These are phyloP conservation scores for Boletus subcaerulescens DNA, from an alignment of 768 basidiomycete species.

Conservation along the genomic window DNA sequence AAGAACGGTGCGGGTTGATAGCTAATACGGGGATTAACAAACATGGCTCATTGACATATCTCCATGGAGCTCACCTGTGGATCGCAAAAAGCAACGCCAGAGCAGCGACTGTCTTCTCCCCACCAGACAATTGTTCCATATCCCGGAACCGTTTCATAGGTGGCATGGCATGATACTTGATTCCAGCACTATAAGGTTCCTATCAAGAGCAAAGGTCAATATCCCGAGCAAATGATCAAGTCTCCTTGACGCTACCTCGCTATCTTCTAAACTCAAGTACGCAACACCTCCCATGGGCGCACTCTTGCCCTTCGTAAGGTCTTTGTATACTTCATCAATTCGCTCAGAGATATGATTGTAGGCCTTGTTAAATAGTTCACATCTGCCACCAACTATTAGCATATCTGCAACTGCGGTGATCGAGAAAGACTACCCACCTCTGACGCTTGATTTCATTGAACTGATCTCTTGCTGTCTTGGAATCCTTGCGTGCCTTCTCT, in stretches of 20 bases:
- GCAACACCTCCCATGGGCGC: slow-evolving; percentile 95
- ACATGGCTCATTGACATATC: neutral
- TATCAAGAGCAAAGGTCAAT: slow-evolving; percentile 26
- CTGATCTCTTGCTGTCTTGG: slow-evolving; percentile 84
- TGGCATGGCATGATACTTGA: slow-evolving; percentile 99
- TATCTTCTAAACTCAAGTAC: slow-evolving; percentile 94
- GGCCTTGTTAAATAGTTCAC: slow-evolving; percentile 91
- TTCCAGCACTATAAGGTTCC: slow-evolving; percentile 84
- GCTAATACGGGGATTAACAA: slow-evolving; percentile 38
- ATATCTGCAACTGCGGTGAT: neutral
- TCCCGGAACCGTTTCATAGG: slow-evolving; percentile 99
- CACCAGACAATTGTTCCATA: slow-evolving; percentile 98
- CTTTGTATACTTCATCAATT: slow-evolving; percentile 96
- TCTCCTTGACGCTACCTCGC: slow-evolving; percentile 61
- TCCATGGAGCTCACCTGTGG: slow-evolving; percentile 60
- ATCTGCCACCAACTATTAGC: slow-evolving; percentile 32
- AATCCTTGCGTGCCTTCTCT: slow-evolving; percentile 86
- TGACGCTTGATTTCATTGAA: slow-evolving; percentile 85
- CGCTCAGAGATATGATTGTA: slow-evolving; percentile 94
- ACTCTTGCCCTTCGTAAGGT: slow-evolving; percentile 92
- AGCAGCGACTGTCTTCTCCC: slow-evolving; percentile 98
- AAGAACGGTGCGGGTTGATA: slow-evolving; percentile 98
- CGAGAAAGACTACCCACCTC: slow-evolving; percentile 46
- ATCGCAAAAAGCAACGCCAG: slow-evolving; percentile 96
- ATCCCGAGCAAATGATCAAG: slow-evolving; percentile 8